A percentile compares a stretch with the other conserved stretches of the same genome.
Evolutionary conservation across 768 basidiomycete species (phyloP).

Genomic region (Daedaleopsis sinensis): DNA sequence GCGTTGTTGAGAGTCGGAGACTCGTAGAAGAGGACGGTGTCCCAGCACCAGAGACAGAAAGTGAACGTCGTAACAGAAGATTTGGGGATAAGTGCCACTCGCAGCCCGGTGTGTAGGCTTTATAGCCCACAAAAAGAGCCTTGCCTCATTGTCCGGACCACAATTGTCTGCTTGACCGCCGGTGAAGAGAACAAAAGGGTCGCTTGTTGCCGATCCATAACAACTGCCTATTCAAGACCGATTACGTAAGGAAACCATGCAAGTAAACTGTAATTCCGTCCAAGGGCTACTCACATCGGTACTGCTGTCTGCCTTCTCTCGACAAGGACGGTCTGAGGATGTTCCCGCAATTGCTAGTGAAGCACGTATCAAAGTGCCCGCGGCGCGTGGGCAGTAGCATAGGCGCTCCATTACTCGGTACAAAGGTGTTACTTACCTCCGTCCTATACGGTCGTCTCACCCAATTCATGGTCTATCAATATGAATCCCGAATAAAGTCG

Average conservation of each 20-base stretch:
- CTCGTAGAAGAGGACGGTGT: conserved; percentile 2
- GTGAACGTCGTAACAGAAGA: background rate
- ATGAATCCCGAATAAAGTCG: no score
- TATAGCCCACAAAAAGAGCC: background rate
- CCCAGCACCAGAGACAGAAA: conserved; percentile 5
- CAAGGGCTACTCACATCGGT: no score
- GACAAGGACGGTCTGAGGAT: no score
- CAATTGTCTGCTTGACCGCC: background rate
- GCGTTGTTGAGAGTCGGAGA: background rate
- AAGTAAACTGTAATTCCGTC: background rate
- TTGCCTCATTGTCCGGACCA: background rate
- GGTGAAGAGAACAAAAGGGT: background rate
- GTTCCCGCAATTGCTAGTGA: no score
- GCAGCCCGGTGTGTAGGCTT: background rate
- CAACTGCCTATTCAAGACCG: background rate
- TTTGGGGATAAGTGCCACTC: background rate
- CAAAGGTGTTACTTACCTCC: no score
- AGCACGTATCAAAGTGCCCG: no score
- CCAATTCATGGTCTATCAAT: no score
- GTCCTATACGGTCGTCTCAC: no score
- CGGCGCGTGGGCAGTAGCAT: no score
- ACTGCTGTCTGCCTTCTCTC: no score
- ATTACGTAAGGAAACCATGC: background rate
- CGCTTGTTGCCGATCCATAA: conserved; percentile 1
- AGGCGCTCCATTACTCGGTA: no score